Base-by-base conservation (phyloP, 257 asterid genomes). In the Echium plantagineum region DNA sequence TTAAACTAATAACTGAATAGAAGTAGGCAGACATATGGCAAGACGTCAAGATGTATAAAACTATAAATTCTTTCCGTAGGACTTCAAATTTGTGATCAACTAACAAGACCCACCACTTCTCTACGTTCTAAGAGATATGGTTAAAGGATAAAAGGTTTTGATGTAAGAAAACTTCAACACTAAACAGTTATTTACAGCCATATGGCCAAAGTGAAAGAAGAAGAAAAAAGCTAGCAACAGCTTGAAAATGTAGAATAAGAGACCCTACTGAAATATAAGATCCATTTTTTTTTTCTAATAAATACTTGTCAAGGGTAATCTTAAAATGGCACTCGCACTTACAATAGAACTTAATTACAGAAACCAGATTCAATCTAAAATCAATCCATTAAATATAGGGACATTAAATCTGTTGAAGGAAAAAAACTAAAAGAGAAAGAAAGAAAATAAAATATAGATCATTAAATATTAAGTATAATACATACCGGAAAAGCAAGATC, bases 401-500 rank as follows among this genome's bases (percentile, higher is more conserved):
- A 20, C 21, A 15, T 1, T 7, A 19, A 53, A 53, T 22, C 21
- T 8, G 8, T 17, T 0, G 10, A n/a, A n/a, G 56, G 15, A 17
- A 53, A 18, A 55, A 24, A 19, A 24, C n/a, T 8, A 16, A 26
- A 12, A 31, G 61, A 47, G 57, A 30, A 63, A 5, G 20, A 24
- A 13, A 12, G 63, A 51, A 18, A 28, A 0, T 15, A 18, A 21
- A 59, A 38, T 16, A 53, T 55, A 47, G 26, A 31, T 52, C 19
- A 15, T 18, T 18, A 32, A 30, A 22, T 5, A 35, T 28, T 35
- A 6, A 19, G 53, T 57, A 6, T 30, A 20, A 12, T 53, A 61
- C 88, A 66, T 83, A 90, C 96, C 78, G 96, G 96, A 65, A 90
- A 85, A 21, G 95, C 86, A 63, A 90, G 88, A 80, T 90, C 98